Base-by-base conservation (phyloP, 1,284 basidiomycete genomes). In the Flammula alnicola region DNA sequence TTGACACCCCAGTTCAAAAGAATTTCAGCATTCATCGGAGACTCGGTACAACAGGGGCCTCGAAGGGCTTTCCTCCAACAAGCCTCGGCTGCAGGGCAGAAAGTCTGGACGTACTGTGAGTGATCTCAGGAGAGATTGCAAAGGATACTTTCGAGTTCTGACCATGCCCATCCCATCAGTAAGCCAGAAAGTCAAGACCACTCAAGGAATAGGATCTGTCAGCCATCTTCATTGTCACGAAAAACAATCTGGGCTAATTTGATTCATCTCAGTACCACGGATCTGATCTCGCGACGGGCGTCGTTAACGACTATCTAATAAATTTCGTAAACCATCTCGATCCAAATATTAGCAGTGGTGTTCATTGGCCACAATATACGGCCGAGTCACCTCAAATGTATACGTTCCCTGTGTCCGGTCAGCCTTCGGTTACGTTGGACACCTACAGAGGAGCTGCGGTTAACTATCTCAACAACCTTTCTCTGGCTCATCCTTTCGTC, bases 1-100 rank as follows among this genome's bases (percentile, higher is more conserved):
- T 47, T 81, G 11, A 72, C 76, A 0, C 74, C 77, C 0, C 67
- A 80, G 45, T 81, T 64, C 62, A 80, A 81, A 62, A 66, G 79
- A 14, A 45, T 79, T 0, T 69, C 80, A 3, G 66, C 78, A 0
- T 57, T 81, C 41, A 65, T 67, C n/a, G 79, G 78, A 0, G 81
- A 82, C 49, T 53, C 66, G 1, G 59, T 72, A 0, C 80, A 81
- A 64, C 74, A 80, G 48, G 76, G 68, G 0, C 74, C 77, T 0
- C 63, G 79, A 12, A 63, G 78, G 5, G 71, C 72, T 56, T 73
- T 81, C 54, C 52, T 80, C 8, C 59, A 74, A 29, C 55, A 63
- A 14, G 58, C 55, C 2, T 66, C 74, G 0, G 64, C 61, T 0
- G 71, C 70, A 9, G 30, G 30, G 36, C 72, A 78, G 55, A 61